Evolutionary conservation across 352 stramenopile species (phyloP).

Genomic region (Phytophthora capsici): DNA sequence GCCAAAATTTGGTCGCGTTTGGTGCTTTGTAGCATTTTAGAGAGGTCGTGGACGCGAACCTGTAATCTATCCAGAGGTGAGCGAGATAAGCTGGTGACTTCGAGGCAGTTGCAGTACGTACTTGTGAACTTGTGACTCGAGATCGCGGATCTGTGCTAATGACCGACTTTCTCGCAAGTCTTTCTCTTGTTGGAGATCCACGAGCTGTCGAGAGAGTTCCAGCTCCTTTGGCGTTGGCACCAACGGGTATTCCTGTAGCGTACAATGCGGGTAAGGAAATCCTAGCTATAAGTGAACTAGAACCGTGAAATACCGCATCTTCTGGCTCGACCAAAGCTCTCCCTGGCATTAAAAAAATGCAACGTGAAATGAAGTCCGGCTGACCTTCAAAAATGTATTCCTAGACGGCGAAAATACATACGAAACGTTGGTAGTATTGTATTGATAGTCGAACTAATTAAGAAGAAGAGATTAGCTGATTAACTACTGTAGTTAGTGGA

Average conservation of each 20-base stretch:
- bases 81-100: background rate
- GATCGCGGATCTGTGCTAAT: slow-evolving; percentile 64
- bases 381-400: background rate
- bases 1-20: slow-evolving; percentile 69
- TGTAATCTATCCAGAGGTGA: slow-evolving; percentile 46
- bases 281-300: background rate
- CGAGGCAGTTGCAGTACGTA: slow-evolving; percentile 35
- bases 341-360: slow-evolving; percentile 15
- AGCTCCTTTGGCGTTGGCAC: slow-evolving; percentile 80
- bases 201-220: slow-evolving; percentile 69
- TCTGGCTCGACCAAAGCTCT: slow-evolving; percentile 35
- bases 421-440: slow-evolving; percentile 2
- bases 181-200: slow-evolving; percentile 74
- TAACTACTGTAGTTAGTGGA: no score
- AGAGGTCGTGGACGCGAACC: slow-evolving; percentile 58
- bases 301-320: slow-evolving; percentile 40
- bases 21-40: slow-evolving; percentile 57
- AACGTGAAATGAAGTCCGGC: background rate
- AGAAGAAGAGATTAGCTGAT: no score
- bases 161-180: slow-evolving; percentile 66
- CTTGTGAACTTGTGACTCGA: slow-evolving; percentile 76
- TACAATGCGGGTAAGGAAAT: background rate
- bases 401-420: background rate
- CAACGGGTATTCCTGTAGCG: slow-evolving; percentile 64
- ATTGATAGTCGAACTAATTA: background rate